Conservation (phyloP, 257 asterid genomes). For the Paraleonurus japonicus region DNA sequence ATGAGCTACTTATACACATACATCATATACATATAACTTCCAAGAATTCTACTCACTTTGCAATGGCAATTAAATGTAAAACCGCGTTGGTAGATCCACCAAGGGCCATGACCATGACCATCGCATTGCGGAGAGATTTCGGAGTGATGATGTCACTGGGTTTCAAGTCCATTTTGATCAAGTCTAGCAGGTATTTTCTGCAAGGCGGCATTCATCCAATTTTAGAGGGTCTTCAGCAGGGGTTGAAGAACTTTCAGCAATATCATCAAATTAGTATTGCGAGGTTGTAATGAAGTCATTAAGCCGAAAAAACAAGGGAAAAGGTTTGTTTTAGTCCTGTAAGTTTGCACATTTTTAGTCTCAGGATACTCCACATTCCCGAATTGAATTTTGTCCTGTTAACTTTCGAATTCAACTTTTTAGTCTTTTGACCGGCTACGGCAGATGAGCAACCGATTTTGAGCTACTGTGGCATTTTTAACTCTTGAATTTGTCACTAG, state of each 20-base stretch:
- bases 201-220: slow-evolving; percentile 93
- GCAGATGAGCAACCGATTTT: no score
- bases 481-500: no score
- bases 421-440: no score
- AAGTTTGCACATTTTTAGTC: no score
- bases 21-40: not conserved
- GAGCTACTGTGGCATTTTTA: no score
- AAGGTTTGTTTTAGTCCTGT: no score
- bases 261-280: slow-evolving; percentile 14
- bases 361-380: no score
- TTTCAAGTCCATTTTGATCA: slow-evolving; percentile 89
- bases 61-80: slow-evolving; percentile 93
- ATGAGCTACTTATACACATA: slow-evolving; percentile 34
- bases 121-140: slow-evolving; percentile 76
- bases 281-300: not conserved
- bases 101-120: slow-evolving; percentile 94
- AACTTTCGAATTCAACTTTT: no score
- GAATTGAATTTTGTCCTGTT: no score
- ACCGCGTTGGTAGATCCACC: slow-evolving; percentile 99
- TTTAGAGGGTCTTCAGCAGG: slow-evolving; percentile 98
- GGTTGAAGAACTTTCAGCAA: slow-evolving; percentile 76
- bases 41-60: slow-evolving; percentile 50
- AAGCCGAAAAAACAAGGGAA: not conserved
- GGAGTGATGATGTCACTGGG: slow-evolving; percentile 90
- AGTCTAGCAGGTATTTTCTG: slow-evolving; percentile 80